These are phyloP conservation scores for Coprinopsis sp. DNA, from an alignment of 768 basidiomycete genomes.

Conservation along the genomic window DNA sequence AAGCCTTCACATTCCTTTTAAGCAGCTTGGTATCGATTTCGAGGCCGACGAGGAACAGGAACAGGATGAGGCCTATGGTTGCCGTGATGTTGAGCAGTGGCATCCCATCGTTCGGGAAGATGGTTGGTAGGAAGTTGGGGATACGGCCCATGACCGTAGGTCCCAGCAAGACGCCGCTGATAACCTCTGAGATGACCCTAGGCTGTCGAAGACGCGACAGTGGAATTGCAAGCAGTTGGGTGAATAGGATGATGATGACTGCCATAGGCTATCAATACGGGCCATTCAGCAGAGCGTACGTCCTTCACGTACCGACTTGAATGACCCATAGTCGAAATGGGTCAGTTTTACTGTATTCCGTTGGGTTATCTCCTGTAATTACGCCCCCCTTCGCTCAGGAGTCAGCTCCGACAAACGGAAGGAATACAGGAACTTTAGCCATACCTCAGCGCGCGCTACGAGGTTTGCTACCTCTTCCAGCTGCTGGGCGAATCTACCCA, in stretches of 20 bases:
- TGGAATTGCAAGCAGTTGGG: slow-evolving; percentile 63
- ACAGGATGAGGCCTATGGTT: slow-evolving; percentile 71
- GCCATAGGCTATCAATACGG: slow-evolving; percentile 10
- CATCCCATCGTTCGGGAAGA: slow-evolving; percentile 53
- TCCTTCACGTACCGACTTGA: slow-evolving; percentile 51
- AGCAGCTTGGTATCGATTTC: slow-evolving; percentile 76
- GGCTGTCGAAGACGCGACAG: slow-evolving; percentile 78
- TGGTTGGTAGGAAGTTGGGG: slow-evolving; percentile 57
- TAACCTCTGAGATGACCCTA: slow-evolving; percentile 89
- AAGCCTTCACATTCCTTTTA: slow-evolving; percentile 54
- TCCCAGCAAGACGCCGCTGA: slow-evolving; percentile 86
- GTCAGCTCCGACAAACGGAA: slow-evolving; percentile 1
- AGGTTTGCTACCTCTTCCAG: slow-evolving; percentile 18
- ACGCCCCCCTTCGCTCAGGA: slow-evolving; percentile 56
- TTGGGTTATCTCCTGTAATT: slow-evolving; percentile 72
- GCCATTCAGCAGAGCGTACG: not conserved
- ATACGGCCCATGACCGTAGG: slow-evolving; percentile 75
- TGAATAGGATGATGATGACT: slow-evolving; percentile 80
- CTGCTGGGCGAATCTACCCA: slow-evolving; percentile 46
- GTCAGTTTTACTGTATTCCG: slow-evolving; percentile 52
- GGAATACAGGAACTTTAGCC: slow-evolving; percentile 6
- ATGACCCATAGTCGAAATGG: slow-evolving; percentile 77
- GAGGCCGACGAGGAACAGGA: slow-evolving; percentile 80
- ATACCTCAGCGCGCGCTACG: slow-evolving; percentile 44
- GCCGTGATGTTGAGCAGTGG: slow-evolving; percentile 65